A percentile compares a stretch with the other conserved stretches of the same genome.
These are phyloP conservation scores for Podaxis carcinomalis DNA, from an alignment of 768 basidiomycete species.

Conservation along the genomic window DNA sequence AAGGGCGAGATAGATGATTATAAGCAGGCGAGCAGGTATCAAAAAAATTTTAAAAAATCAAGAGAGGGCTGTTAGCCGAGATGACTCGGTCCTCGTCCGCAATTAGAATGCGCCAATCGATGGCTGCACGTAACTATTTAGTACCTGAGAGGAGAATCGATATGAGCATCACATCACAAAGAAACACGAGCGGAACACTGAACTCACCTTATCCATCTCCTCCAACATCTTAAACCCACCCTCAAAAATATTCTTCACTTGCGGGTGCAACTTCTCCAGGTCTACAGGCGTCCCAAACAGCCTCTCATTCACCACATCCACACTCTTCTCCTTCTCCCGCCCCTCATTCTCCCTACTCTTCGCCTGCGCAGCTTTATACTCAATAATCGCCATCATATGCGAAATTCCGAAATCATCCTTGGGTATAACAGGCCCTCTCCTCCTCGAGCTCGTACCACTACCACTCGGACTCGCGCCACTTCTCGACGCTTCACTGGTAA, in stretches of 20 bases:
- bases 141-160: slow-evolving; percentile 17
- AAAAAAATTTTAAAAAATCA: background rate
- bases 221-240: slow-evolving; percentile 69
- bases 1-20: background rate
- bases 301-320: slow-evolving; percentile 68
- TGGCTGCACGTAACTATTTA: slow-evolving; percentile 27
- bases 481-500: background rate
- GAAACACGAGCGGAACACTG: slow-evolving; percentile 8
- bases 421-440: slow-evolving; percentile 49
- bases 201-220: slow-evolving; percentile 75
- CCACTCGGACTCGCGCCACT: background rate
- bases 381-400: slow-evolving; percentile 86
- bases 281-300: slow-evolving; percentile 68
- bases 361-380: slow-evolving; percentile 46
- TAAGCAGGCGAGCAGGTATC: background rate
- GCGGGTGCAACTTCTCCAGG: slow-evolving; percentile 62
- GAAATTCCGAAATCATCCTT: slow-evolving; percentile 83
- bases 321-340: slow-evolving; percentile 28
- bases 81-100: background rate
- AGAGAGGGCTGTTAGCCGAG: background rate
- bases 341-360: slow-evolving; percentile 28
- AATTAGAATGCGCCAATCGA: slow-evolving; percentile 27
- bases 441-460: slow-evolving; percentile 23
- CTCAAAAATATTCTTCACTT: slow-evolving; percentile 66
- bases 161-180: background rate